A percentile compares a stretch with the other conserved stretches of the same genome.
These are phyloP conservation scores for Diaporthe australafricana DNA, from an alignment of 2,329 filamentous ascomycete genomes.

Conservation along the genomic window DNA sequence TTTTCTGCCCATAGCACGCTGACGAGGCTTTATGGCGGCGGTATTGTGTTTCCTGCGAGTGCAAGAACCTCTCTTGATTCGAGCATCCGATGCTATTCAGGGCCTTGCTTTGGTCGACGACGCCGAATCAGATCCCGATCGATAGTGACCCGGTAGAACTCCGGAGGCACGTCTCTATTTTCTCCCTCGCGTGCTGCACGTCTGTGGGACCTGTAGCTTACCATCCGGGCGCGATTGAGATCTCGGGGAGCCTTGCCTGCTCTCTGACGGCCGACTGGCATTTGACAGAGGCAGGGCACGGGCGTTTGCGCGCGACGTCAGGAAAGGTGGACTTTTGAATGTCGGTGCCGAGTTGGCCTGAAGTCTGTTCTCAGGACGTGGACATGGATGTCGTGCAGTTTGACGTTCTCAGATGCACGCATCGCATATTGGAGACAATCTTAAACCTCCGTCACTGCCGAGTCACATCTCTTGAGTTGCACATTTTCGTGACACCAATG, in stretches of 20 bases:
- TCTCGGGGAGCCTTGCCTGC: slow-evolving; percentile 14
- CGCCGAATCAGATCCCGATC: slow-evolving; percentile 10
- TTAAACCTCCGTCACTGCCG: slow-evolving; percentile 28
- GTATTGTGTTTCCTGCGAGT: slow-evolving; percentile 5
- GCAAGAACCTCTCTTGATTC: neutral
- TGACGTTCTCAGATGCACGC: slow-evolving; percentile 9
- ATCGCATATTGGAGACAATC: slow-evolving; percentile 27
- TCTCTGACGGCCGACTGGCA: slow-evolving; percentile 16
- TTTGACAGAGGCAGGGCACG: slow-evolving; percentile 12
- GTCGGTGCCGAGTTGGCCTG: neutral
- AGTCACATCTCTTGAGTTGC: slow-evolving; percentile 18
- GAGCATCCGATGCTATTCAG: neutral
- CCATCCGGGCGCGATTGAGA: slow-evolving; percentile 2
- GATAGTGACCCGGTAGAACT: slow-evolving; percentile 12
- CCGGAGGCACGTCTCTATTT: neutral
- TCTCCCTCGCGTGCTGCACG: neutral
- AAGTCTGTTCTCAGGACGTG: neutral
- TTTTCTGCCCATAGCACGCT: slow-evolving; percentile 50
- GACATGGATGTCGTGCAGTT: slow-evolving; percentile 24
- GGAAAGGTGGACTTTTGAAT: neutral
- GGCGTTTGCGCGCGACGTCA: neutral
- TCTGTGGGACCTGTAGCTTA: slow-evolving; percentile 10
- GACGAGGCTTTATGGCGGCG: slow-evolving; percentile 34
- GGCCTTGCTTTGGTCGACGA: neutral
- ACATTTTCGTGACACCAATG: slow-evolving; percentile 7